Conservation (phyloP, 306 rosid genomes). For the Vigna unguiculata region DNA sequence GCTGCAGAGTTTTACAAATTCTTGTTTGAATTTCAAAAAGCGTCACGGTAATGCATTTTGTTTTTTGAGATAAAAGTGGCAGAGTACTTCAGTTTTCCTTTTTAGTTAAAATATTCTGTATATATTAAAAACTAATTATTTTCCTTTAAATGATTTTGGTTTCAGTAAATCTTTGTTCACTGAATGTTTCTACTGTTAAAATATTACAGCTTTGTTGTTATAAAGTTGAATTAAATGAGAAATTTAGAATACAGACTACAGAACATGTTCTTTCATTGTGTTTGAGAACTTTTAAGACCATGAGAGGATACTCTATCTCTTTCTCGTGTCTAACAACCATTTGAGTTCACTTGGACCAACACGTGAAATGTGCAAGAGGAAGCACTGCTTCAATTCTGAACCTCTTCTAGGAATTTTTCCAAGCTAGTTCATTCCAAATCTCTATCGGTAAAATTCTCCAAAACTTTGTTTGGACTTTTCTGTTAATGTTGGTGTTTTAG, state of each 20-base stretch:
- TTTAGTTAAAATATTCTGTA: conserved; percentile 23
- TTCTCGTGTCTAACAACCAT: neutral
- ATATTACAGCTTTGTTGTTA: neutral
- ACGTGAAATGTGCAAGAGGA: neutral
- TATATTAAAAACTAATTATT: neutral
- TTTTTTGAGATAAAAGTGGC: neutral
- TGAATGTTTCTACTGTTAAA: conserved; percentile 11
- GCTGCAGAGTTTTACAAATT: conserved; percentile 64
- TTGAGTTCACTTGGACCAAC: neutral
- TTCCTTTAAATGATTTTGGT: neutral
- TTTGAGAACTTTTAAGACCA: conserved; percentile 16
- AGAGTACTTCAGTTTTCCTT: neutral
- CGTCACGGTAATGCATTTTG: conserved; percentile 66
- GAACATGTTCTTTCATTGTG: neutral
- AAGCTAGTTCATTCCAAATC: neutral
- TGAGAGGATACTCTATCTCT: neutral
- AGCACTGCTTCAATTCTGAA: neutral
- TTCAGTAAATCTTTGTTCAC: conserved; percentile 6
- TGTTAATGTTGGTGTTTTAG: neutral
- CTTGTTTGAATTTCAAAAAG: conserved; percentile 85
- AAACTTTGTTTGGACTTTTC: neutral
- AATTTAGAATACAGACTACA: neutral
- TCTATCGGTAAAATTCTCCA: neutral
- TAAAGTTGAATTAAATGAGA: neutral
- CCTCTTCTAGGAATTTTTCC: neutral